Evolutionary conservation across 306 rosid genomes (phyloP), one percentile per base, ranked within the genome.

Genomic region (Urtica urens): DNA sequence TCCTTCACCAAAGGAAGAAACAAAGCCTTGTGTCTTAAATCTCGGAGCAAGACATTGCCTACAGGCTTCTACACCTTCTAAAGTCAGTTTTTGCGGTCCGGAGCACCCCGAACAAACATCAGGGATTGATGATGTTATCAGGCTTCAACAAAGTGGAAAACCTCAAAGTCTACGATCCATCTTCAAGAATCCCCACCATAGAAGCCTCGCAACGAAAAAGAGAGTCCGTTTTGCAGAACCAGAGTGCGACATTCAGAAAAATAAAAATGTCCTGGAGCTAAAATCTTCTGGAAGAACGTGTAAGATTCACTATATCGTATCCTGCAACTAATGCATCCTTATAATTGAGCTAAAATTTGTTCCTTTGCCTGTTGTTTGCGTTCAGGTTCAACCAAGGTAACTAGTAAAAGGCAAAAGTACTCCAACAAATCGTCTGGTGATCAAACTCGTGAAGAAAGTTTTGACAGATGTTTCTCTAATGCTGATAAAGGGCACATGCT

Each of bases 141-240:
- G 58, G 62, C 25, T 44, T 68, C 77, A 58, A 60, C 69, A 50
- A 57, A 61, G 50, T 23, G 57, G 39, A 24, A 70, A 48, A 49
- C 45, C 23, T 55, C 28, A 53, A 51, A 58, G 42, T 59, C 24
- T 58, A 44, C 78, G 44, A 34, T 35, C 53, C 21, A 57, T 58
- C 24, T 20, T 55, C 64, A 54, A 53, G 48, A 57, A 56, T 55
- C 19, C 51, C 52, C 64, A 11, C 55, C 62, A 67, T 30, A 52
- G 47, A 59, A 51, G 46, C 64, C 60, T 64, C 64, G 37, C 54
- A 55, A 75, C 35, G 28, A 63, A 48, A 68, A 83, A 72, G 68
- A 72, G 67, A 53, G 95, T 83, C 40, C 75, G 37, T 52, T 83
- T 83, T 71, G 59, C 68, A 49, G 86, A 70, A 70, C 63, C 72